phyloP scores from a whole-genome alignment of 768 basidiomycete genomes.

The Fistulinella prunicolor region DNA sequence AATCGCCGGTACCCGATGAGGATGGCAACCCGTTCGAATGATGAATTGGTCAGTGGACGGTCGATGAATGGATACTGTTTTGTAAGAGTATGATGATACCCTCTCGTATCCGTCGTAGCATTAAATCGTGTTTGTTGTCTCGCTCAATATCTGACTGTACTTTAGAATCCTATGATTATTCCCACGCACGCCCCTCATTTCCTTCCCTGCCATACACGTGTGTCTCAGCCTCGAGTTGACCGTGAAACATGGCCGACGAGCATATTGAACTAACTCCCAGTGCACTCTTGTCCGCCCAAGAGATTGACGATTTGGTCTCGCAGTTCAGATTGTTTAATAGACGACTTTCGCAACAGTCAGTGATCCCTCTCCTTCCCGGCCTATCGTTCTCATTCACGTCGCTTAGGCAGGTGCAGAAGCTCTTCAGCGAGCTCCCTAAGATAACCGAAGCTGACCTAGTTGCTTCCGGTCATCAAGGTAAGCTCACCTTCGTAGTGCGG shows the following conservation, averaged over 20 bases:
- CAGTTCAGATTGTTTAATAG: constrained; percentile 29
- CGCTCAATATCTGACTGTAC: constrained; percentile 31
- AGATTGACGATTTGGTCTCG: constrained; percentile 30
- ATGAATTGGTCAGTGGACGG: constrained; percentile 1
- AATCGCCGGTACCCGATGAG: constrained; percentile 36
- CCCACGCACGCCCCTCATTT: constrained; percentile 22
- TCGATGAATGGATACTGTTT: constrained; percentile 7
- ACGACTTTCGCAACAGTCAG: constrained; percentile 29
- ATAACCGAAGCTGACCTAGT: constrained; percentile 50
- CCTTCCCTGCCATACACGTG: constrained; percentile 9
- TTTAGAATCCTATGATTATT: constrained; percentile 24
- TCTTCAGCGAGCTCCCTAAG: constrained; percentile 47
- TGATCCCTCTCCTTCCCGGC: neutral
- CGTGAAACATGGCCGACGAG: constrained; percentile 24
- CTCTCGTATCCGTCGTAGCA: constrained; percentile 23
- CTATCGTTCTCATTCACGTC: constrained; percentile 7
- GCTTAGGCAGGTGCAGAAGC: constrained; percentile 34
- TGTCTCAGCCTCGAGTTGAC: neutral
- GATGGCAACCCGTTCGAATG: constrained; percentile 71
- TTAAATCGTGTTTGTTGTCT: constrained; percentile 23
- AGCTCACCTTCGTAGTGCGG: neutral
- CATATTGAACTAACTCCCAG: constrained; percentile 6
- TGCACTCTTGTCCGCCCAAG: constrained; percentile 21
- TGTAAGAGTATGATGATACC: constrained; percentile 29
- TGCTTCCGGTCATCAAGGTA: constrained; percentile 48